phyloP scores from a whole-genome alignment of 1,284 basidiomycete species.

The Pseudozyma sp. region DNA sequence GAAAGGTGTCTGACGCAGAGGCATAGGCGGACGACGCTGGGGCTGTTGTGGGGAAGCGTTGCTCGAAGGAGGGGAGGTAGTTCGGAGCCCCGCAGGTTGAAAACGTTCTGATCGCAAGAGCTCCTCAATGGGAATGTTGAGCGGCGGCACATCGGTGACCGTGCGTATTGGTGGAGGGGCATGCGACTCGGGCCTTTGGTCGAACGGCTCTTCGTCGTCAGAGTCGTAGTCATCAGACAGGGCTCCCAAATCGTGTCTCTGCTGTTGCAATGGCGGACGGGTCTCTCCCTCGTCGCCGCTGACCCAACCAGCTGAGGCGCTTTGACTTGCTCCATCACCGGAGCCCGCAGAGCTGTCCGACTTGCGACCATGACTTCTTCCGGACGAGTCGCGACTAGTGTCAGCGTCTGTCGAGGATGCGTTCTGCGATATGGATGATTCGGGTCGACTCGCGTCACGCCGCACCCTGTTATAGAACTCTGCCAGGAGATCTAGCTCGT shows the following conservation, averaged over 20 bases:
- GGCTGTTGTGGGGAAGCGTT: constrained; percentile 1
- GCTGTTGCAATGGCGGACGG: background rate
- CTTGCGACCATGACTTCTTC: constrained; percentile 12
- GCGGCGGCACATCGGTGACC: constrained; percentile 27
- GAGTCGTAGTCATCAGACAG: constrained; percentile 6
- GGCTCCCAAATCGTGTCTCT: background rate
- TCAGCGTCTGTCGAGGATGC: constrained; percentile 17
- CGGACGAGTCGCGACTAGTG: constrained; percentile 30
- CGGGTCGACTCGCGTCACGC: background rate
- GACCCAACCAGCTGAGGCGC: constrained; percentile 3
- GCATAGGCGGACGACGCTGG: background rate
- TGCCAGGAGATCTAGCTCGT: constrained; percentile 25
- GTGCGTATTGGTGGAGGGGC: background rate
- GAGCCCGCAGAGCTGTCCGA: constrained; percentile 23
- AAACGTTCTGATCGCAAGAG: constrained; percentile 34
- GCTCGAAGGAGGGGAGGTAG: constrained; percentile 2
- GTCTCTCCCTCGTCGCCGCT: constrained; percentile 5
- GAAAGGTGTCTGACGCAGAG: constrained; percentile 1
- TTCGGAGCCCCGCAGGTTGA: constrained; percentile 10
- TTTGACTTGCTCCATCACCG: background rate
- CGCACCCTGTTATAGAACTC: constrained; percentile 25
- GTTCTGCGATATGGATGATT: background rate
- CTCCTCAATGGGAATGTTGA: constrained; percentile 50
- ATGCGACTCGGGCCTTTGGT: background rate
- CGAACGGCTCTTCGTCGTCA: constrained; percentile 5